phyloP scores from a whole-genome alignment of 331 rosid species.

The Malus hybrid region DNA sequence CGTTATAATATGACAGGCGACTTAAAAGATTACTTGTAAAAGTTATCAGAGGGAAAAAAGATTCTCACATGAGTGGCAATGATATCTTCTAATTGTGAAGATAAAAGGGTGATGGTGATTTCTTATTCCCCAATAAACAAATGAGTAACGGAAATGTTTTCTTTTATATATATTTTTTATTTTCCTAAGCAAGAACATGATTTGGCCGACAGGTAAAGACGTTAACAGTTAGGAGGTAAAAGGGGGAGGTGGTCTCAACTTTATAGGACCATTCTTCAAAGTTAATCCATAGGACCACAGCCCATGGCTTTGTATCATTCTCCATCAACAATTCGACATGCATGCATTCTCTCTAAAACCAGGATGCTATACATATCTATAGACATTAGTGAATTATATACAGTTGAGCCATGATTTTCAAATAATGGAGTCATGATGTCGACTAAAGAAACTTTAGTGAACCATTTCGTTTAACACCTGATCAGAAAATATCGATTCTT shows the following conservation, averaged over 20 bases:
- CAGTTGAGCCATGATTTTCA: too few relatives aligned
- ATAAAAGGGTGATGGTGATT: not conserved
- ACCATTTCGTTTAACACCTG: too few relatives aligned
- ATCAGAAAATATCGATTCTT: too few relatives aligned
- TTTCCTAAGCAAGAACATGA: slow-evolving; percentile 2
- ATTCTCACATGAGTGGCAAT: too few relatives aligned
- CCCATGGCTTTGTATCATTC: not conserved
- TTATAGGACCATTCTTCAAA: slow-evolving; percentile 19
- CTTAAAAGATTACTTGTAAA: too few relatives aligned
- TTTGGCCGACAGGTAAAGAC: slow-evolving; percentile 54
- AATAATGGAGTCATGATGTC: too few relatives aligned
- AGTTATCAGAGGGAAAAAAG: too few relatives aligned
- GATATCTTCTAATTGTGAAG: not conserved
- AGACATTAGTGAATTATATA: too few relatives aligned
- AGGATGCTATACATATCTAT: too few relatives aligned
- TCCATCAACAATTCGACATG: slow-evolving; percentile 22
- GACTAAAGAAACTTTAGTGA: too few relatives aligned
- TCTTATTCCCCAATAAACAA: not conserved
- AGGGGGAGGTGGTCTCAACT: slow-evolving; percentile 21
- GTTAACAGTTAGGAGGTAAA: slow-evolving; percentile 41
- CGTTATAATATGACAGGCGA: too few relatives aligned
- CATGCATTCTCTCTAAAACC: not conserved
- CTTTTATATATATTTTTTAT: not conserved
- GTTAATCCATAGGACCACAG: not conserved
- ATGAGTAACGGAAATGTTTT: not conserved